Conservation (phyloP, 768 basidiomycete species). For the Tremella fuciformis region DNA sequence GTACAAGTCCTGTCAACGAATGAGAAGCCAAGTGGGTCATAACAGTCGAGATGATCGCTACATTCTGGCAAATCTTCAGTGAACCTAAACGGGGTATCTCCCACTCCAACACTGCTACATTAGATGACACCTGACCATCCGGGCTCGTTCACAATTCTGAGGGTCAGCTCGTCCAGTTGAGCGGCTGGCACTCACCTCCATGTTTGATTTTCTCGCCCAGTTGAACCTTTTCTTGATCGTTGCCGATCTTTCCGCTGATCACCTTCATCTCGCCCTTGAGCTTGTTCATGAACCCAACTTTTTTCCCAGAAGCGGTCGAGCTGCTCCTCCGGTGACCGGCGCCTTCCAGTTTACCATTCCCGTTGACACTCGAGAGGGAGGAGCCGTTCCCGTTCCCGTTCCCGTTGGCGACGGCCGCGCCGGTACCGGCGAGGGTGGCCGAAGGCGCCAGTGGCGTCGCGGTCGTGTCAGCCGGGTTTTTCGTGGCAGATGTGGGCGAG, state of each 20-base stretch:
- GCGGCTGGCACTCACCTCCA: slow-evolving; percentile 17
- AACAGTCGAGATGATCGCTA: too few relatives aligned
- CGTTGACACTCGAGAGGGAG: too few relatives aligned
- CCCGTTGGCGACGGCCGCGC: neutral
- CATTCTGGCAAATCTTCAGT: too few relatives aligned
- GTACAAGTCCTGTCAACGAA: too few relatives aligned
- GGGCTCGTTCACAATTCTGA: too few relatives aligned
- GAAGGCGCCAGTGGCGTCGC: neutral
- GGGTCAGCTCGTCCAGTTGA: too few relatives aligned
- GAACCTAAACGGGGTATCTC: too few relatives aligned
- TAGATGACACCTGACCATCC: too few relatives aligned
- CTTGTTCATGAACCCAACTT: slow-evolving; percentile 42
- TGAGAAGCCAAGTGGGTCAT: too few relatives aligned
- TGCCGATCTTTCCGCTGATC: slow-evolving; percentile 19
- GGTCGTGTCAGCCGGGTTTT: neutral
- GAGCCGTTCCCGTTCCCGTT: neutral
- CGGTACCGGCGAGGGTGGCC: neutral
- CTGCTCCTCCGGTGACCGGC: slow-evolving; percentile 1
- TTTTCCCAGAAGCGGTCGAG: slow-evolving; percentile 24
- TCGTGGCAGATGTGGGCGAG: neutral
- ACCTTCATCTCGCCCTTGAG: slow-evolving; percentile 41
- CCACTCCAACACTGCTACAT: too few relatives aligned
- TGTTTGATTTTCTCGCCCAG: slow-evolving; percentile 22
- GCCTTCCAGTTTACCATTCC: too few relatives aligned
- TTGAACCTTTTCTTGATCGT: slow-evolving; percentile 18